Conservation (phyloP, 1,284 basidiomycete genomes). For the Moesziomyces sp. region DNA sequence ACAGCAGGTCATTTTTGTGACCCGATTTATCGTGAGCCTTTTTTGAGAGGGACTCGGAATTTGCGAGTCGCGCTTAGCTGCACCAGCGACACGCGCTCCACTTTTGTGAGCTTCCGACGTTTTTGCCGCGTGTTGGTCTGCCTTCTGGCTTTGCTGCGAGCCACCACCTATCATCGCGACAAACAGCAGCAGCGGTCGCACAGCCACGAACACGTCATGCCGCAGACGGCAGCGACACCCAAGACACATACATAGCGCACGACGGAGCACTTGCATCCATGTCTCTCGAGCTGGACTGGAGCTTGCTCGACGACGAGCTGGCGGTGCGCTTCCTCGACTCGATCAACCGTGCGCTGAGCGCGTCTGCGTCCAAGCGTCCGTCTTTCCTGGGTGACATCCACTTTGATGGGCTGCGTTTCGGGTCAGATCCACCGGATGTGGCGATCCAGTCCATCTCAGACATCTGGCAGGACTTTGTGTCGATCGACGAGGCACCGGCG, state of each 20-base stretch:
- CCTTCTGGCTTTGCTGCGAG: too few relatives aligned
- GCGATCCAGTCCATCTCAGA: conserved; percentile 91
- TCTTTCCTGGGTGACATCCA: conserved; percentile 92
- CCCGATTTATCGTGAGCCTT: too few relatives aligned
- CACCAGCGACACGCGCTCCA: too few relatives aligned
- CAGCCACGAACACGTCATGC: too few relatives aligned
- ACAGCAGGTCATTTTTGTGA: too few relatives aligned
- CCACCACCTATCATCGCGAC: too few relatives aligned
- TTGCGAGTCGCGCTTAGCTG: too few relatives aligned
- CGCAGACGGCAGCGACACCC: too few relatives aligned
- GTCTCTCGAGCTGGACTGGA: conserved; percentile 73
- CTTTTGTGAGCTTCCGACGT: too few relatives aligned
- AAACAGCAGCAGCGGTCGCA: too few relatives aligned
- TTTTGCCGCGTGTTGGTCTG: too few relatives aligned
- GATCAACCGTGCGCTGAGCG: conserved; percentile 80
- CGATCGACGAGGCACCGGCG: conserved; percentile 37
- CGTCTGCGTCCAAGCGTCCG: conserved; percentile 76
- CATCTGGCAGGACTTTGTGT: conserved; percentile 86
- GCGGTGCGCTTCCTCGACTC: conserved; percentile 78
- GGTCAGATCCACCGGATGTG: conserved; percentile 81
- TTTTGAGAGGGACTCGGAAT: too few relatives aligned
- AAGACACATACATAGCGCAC: conserved; percentile 1
- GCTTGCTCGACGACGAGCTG: conserved; percentile 75
- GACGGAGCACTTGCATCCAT: conserved; percentile 25
- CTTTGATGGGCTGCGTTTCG: conserved; percentile 87